A percentile compares a stretch with the other conserved stretches of the same genome.
phyloP scores from a whole-genome alignment of 148 eudicot genomes.

The Hydrangea macrophylla region DNA sequence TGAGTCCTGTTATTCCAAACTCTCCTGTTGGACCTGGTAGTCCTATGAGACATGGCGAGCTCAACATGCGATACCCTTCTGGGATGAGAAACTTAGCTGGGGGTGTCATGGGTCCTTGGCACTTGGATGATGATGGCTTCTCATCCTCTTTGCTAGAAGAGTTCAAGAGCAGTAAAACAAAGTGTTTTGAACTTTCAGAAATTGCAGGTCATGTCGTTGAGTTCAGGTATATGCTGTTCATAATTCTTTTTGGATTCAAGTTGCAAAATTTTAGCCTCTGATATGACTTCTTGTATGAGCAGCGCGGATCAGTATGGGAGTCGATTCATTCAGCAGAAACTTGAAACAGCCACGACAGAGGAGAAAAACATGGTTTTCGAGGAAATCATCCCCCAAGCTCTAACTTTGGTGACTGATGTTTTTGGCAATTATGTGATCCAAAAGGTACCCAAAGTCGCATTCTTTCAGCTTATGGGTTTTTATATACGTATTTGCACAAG shows the following conservation, averaged over 20 bases:
- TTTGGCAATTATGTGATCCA: slow-evolving; percentile 86
- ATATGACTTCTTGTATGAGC: background rate
- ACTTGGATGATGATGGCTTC: slow-evolving; percentile 45
- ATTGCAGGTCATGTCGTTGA: slow-evolving; percentile 64
- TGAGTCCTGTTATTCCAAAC: slow-evolving; percentile 55
- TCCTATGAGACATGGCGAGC: slow-evolving; percentile 68
- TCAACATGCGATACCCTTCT: slow-evolving; percentile 49
- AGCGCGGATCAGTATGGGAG: slow-evolving; percentile 88
- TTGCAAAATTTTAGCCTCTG: background rate
- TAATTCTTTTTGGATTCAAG: background rate
- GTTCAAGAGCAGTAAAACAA: slow-evolving; percentile 53
- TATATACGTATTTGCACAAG: background rate
- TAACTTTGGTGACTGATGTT: slow-evolving; percentile 64
- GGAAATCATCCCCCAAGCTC: slow-evolving; percentile 69
- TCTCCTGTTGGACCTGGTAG: slow-evolving; percentile 70
- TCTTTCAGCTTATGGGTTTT: background rate
- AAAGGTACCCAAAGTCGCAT: slow-evolving; percentile 35
- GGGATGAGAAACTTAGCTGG: slow-evolving; percentile 56
- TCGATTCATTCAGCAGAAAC: slow-evolving; percentile 77
- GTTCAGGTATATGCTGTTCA: slow-evolving; percentile 43
- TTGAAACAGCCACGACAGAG: slow-evolving; percentile 52
- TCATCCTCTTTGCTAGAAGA: slow-evolving; percentile 45
- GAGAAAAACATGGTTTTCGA: slow-evolving; percentile 68
- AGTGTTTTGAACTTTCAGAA: slow-evolving; percentile 58
- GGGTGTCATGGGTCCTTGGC: slow-evolving; percentile 67